These are phyloP conservation scores for Colletotrichum navitas DNA, from an alignment of 2,329 filamentous ascomycete species.

Conservation along the genomic window DNA sequence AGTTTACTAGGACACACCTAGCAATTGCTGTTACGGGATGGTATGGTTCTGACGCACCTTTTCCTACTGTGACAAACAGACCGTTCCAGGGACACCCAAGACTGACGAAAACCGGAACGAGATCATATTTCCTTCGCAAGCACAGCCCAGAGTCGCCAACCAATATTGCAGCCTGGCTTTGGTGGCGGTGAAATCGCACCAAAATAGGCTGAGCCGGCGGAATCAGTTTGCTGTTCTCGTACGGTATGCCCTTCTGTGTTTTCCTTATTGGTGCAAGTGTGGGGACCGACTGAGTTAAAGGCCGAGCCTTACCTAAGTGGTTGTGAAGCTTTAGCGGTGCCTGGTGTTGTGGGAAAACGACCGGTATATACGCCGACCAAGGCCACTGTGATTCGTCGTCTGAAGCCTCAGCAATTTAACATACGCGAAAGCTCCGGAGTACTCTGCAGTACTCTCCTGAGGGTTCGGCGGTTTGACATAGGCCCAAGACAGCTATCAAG, in stretches of 20 bases:
- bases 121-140: conserved; percentile 15
- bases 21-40: background rate
- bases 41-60: background rate
- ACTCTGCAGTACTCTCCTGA: background rate
- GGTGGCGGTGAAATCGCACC: conserved; percentile 10
- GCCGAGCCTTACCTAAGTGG: background rate
- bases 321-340: background rate
- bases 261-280: background rate
- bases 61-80: conserved; percentile 14
- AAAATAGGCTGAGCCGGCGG: background rate
- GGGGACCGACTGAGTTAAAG: background rate
- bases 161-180: background rate
- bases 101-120: conserved; percentile 15
- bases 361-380: background rate
- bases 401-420: background rate
- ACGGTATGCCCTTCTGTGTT: conserved; percentile 2
- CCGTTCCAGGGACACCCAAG: background rate
- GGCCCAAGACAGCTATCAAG: background rate
- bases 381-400: background rate
- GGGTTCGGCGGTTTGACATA: conserved; percentile 18
- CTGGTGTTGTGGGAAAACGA: conserved; percentile 1
- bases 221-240: background rate
- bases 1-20: conserved; percentile 19
- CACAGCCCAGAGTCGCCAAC: conserved; percentile 12
- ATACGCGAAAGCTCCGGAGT: background rate